These are phyloP conservation scores for Cryptococcus wingfieldii DNA, from an alignment of 1,284 basidiomycete species.

Conservation along the genomic window DNA sequence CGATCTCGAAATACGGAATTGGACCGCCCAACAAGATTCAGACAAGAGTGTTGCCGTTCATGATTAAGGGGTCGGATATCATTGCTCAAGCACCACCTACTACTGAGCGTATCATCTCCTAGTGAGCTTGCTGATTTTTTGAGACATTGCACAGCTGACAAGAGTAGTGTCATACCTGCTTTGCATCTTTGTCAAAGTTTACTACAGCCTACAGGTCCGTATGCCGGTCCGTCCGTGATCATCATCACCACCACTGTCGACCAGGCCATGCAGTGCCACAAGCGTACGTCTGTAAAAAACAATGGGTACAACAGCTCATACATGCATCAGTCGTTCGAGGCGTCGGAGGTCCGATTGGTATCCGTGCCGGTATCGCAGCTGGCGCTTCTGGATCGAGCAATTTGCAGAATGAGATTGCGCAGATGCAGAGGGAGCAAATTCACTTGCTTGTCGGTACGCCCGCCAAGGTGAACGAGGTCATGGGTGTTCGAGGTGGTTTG, in stretches of 20 bases:
- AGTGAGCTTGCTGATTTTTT: conserved; percentile 48
- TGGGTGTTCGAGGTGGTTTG: conserved; percentile 64
- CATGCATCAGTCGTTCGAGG: conserved; percentile 73
- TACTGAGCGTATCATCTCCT: conserved; percentile 95
- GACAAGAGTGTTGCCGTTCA: conserved; percentile 89
- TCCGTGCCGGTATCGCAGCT: conserved; percentile 79
- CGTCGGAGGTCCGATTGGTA: conserved; percentile 82
- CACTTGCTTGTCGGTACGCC: conserved; percentile 96
- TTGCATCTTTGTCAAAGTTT: conserved; percentile 72
- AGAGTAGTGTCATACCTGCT: conserved; percentile 68
- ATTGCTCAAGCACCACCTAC: conserved; percentile 98
- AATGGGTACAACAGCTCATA: background rate
- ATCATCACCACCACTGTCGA: conserved; percentile 97
- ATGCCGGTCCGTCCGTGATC: conserved; percentile 76
- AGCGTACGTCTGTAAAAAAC: conserved; percentile 48
- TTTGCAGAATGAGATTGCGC: conserved; percentile 69
- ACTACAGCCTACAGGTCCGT: conserved; percentile 57
- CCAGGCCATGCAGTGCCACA: conserved; percentile 95
- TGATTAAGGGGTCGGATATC: conserved; percentile 85
- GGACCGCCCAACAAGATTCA: conserved; percentile 99
- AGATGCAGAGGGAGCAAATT: conserved; percentile 82
- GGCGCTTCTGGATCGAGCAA: conserved; percentile 65
- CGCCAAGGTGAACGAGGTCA: conserved; percentile 88
- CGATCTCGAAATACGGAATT: conserved; percentile 88
- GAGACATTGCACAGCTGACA: background rate